These are phyloP conservation scores for Ceriops decandra DNA, from an alignment of 345 rosid genomes.

Conservation along the genomic window DNA sequence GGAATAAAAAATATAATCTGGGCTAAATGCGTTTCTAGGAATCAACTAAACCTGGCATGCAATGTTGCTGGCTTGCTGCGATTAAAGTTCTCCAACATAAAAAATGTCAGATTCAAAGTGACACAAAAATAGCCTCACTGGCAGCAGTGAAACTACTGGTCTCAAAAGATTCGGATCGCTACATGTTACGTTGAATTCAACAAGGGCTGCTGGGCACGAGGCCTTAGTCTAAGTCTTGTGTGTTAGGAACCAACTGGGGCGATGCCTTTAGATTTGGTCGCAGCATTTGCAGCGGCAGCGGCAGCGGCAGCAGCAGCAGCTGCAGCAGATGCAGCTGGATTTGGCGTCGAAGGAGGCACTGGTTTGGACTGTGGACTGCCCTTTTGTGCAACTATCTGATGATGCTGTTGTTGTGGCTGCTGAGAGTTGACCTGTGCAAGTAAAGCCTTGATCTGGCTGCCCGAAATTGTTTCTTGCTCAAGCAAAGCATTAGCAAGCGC, in stretches of 20 bases:
- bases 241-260: slow-evolving; percentile 82
- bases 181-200: slow-evolving; percentile 26
- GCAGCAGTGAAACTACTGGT: slow-evolving; percentile 28
- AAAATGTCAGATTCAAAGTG: slow-evolving; percentile 9
- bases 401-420: slow-evolving; percentile 47
- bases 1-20: no score
- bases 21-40: not conserved
- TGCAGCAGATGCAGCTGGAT: slow-evolving; percentile 65
- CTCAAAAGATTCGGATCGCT: slow-evolving; percentile 16
- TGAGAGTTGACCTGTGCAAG: slow-evolving; percentile 61
- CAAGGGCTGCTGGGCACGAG: slow-evolving; percentile 10
- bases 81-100: slow-evolving; percentile 13
- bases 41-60: slow-evolving; percentile 15
- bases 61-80: slow-evolving; percentile 6
- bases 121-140: slow-evolving; percentile 17
- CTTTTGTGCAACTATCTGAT: slow-evolving; percentile 46
- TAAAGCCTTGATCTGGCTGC: slow-evolving; percentile 69
- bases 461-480: slow-evolving; percentile 70
- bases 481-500: slow-evolving; percentile 86
- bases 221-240: slow-evolving; percentile 9
- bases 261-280: slow-evolving; percentile 59
- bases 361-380: slow-evolving; percentile 51
- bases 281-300: slow-evolving; percentile 54
- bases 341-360: slow-evolving; percentile 72
- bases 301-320: slow-evolving; percentile 54